Percentiles rank a stretch among this genome's conserved stretches.
phyloP scores from a whole-genome alignment of 2,329 filamentous ascomycete species.

The Nemania sp. region DNA sequence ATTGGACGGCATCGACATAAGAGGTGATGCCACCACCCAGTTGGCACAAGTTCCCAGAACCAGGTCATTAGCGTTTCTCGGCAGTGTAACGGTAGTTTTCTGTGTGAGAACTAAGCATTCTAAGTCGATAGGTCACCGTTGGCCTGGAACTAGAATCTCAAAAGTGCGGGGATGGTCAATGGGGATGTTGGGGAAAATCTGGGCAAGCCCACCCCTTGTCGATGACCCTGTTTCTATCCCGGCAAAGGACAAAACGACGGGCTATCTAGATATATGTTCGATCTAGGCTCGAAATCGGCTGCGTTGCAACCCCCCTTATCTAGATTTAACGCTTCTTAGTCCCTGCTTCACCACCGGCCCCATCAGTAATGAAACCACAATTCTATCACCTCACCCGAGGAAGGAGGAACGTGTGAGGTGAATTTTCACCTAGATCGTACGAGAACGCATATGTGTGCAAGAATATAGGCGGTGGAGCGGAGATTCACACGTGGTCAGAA shows the following conservation, averaged over 20 bases:
- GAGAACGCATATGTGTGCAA: not conserved
- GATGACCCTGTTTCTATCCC: slow-evolving; percentile 1
- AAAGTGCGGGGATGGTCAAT: slow-evolving; percentile 27
- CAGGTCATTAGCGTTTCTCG: slow-evolving; percentile 6
- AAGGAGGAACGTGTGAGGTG: not conserved
- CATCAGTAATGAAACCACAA: not conserved
- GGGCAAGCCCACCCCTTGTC: not conserved
- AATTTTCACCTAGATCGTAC: not conserved
- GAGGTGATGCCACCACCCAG: slow-evolving; percentile 9
- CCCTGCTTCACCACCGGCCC: not conserved
- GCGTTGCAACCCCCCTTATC: not conserved
- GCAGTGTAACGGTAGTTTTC: slow-evolving; percentile 6
- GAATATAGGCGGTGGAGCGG: slow-evolving; percentile 1
- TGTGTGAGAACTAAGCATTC: not conserved
- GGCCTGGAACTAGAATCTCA: slow-evolving; percentile 14
- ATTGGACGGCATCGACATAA: slow-evolving; percentile 12
- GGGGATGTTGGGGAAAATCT: slow-evolving; percentile 34
- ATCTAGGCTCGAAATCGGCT: not conserved
- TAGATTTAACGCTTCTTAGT: slow-evolving; percentile 1
- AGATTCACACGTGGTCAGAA: not conserved
- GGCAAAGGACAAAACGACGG: not conserved
- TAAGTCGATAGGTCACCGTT: slow-evolving; percentile 8
- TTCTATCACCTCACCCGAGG: not conserved
- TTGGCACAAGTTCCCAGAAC: slow-evolving; percentile 3
- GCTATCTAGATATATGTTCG: not conserved